These are phyloP conservation scores for Diplodia corticola DNA, from an alignment of 2,329 filamentous ascomycete genomes.

Conservation along the genomic window DNA sequence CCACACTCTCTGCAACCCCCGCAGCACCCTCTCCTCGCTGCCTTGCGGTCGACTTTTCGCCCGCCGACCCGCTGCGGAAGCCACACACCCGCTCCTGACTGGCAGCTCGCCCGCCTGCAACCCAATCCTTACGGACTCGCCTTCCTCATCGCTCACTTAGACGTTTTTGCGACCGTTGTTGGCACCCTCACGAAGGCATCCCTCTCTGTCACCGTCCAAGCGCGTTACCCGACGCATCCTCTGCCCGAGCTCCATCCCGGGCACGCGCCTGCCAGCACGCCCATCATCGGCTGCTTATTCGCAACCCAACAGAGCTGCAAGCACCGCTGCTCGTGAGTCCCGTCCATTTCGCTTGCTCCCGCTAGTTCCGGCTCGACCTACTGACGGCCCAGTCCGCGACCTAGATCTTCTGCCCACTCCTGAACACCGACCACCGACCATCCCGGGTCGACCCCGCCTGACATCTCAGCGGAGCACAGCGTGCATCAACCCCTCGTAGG, in stretches of 20 bases:
- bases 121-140: slow-evolving; percentile 31
- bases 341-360: slow-evolving; percentile 20
- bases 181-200: slow-evolving; percentile 22
- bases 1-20: slow-evolving; percentile 29
- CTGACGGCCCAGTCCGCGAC: slow-evolving; percentile 17
- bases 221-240: slow-evolving; percentile 22
- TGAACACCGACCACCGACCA: not conserved
- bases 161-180: slow-evolving; percentile 25
- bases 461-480: slow-evolving; percentile 10
- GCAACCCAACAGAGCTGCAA: slow-evolving; percentile 13
- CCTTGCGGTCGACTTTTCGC: slow-evolving; percentile 27
- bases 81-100: slow-evolving; percentile 34
- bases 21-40: slow-evolving; percentile 18
- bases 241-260: slow-evolving; percentile 21
- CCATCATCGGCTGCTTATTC: slow-evolving; percentile 17
- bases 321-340: slow-evolving; percentile 20
- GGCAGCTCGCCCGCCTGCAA: slow-evolving; percentile 34
- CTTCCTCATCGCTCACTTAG: slow-evolving; percentile 33
- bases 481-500: slow-evolving; percentile 7
- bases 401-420: slow-evolving; percentile 20
- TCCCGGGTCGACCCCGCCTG: slow-evolving; percentile 19
- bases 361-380: slow-evolving; percentile 18
- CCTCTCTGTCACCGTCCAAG: slow-evolving; percentile 21
- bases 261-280: slow-evolving; percentile 18
- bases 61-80: slow-evolving; percentile 32